Base-by-base conservation (phyloP, 306 rosid genomes). In the Quillaja saponaria region DNA sequence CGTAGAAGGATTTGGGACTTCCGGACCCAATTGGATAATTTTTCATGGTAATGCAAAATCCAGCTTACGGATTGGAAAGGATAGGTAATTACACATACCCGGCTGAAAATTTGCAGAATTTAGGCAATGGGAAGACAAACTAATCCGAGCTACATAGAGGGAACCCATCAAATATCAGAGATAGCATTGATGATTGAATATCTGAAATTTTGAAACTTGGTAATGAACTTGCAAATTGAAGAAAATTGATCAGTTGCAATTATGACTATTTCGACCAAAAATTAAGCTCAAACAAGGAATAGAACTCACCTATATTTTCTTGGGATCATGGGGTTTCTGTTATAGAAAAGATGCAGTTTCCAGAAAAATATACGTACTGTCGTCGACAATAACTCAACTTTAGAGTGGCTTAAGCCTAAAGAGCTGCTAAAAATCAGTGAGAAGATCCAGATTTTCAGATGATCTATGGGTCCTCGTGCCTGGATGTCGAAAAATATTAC, bases 21-120 rank as follows among this genome's bases (percentile, higher is more conserved):
- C 84, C 75, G 10, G 85, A 79, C 76, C 87, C 82, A 34, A 78
- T 76, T 55, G 85, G 69, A 58, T 67, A 80, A 76, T 57, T 78
- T 69, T 59, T 85, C 95, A 86, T 86, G 57, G 41, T 75, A 64
- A 11, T 14, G 11, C 7, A 39, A 34, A 61, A 58, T 58, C 64
- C 64, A 49, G 25, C 4, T 46, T 65, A 71, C 52, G 61, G 15
- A 9, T 58, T 47, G 20, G 19, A 52, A 6, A 35, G 49, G 48
- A 19, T 14, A 37, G 11, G 31, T 16, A 10, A 34, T 33, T 15
- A 44, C 58, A 67, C 74, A 46, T 64, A 51, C 57, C 71, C 57
- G 31, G n/a, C 14, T 8, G 10, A 25, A 16, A 64, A 31, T 49
- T 39, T 33, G 15, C 39, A n/a, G 6, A 51, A 49, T 12, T 13